Conservation (phyloP, 2,329 filamentous ascomycete species). For the Colletotrichum sp. region DNA sequence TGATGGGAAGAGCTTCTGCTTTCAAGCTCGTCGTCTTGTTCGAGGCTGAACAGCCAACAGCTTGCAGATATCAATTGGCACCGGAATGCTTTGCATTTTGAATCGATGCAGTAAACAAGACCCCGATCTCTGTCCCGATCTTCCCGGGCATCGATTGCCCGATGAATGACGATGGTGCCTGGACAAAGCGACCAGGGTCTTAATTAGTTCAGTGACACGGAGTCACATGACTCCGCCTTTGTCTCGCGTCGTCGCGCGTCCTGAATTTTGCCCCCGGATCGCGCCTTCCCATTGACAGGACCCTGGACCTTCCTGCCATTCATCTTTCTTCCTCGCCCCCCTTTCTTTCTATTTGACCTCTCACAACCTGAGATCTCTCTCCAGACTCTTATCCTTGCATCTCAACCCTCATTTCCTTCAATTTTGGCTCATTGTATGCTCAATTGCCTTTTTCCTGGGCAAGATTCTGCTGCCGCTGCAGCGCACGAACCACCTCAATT, state of each 20-base stretch:
- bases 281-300: not conserved
- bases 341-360: not conserved
- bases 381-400: not conserved
- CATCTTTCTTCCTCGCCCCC: not conserved
- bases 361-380: not conserved
- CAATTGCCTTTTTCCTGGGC: not conserved
- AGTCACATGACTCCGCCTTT: slow-evolving; percentile 37
- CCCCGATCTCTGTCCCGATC: slow-evolving; percentile 6
- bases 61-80: not conserved
- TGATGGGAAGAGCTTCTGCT: not conserved
- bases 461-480: not conserved
- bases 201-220: slow-evolving; percentile 14
- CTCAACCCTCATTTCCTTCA: not conserved
- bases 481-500: not conserved
- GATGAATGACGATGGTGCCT: slow-evolving; percentile 2
- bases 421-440: not conserved
- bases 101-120: not conserved
- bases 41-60: no score
- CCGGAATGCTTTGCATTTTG: not conserved
- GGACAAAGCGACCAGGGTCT: not conserved
- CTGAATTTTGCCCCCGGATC: not conserved
- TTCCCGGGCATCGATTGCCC: not conserved
- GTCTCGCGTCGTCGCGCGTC: slow-evolving; percentile 34
- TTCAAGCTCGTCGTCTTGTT: not conserved
- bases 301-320: not conserved